A percentile compares a stretch with the other conserved stretches of the same genome.
Conservation (phyloP, 805 yeast species). For the Candida ovalis region DNA sequence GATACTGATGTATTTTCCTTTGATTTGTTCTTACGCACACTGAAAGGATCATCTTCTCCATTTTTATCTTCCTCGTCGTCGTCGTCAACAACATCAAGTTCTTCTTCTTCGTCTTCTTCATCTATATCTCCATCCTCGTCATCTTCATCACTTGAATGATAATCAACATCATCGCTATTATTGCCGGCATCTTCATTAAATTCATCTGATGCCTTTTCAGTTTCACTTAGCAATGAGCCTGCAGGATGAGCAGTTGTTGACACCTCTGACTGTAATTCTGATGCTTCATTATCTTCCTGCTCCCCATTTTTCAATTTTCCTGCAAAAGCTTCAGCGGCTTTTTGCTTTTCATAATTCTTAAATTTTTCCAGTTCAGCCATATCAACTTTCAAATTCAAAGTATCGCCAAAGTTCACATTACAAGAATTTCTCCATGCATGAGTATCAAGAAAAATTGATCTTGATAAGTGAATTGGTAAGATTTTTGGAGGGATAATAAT, state of each 20-base stretch:
- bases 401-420: conserved; percentile 61
- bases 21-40: neutral
- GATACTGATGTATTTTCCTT: too few species aligned
- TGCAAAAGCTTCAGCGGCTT: conserved; percentile 18
- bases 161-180: conserved; percentile 7
- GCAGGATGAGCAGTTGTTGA: conserved; percentile 9
- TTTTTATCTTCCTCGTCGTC: conserved; percentile 9
- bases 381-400: conserved; percentile 45
- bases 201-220: conserved; percentile 22
- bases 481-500: conserved; percentile 66
- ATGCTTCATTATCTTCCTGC: neutral
- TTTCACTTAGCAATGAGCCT: conserved; percentile 9
- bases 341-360: conserved; percentile 7
- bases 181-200: conserved; percentile 18
- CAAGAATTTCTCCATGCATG: conserved; percentile 72
- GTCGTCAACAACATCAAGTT: conserved; percentile 8
- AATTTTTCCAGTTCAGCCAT: conserved; percentile 25
- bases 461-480: conserved; percentile 76
- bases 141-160: conserved; percentile 12
- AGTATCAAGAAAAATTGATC: conserved; percentile 73
- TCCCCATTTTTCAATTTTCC: conserved; percentile 34
- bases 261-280: neutral
- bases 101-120: conserved; percentile 7
- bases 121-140: conserved; percentile 16
- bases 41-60: conserved; percentile 6